Conservation (phyloP, 495 filamentous ascomycete species). For the Trichoderma erinaceum region DNA sequence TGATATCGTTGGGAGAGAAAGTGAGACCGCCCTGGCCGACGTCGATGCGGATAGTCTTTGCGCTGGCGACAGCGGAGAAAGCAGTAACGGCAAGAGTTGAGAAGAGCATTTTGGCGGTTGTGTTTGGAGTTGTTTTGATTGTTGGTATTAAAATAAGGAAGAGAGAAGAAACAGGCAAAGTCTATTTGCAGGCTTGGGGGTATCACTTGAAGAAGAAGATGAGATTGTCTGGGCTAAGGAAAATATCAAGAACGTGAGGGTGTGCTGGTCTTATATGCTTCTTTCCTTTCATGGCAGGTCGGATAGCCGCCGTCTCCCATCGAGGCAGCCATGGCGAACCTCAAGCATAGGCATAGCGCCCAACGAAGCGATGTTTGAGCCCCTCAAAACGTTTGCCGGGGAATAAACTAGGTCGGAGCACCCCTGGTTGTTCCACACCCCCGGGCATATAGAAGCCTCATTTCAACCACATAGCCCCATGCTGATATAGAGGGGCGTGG, state of each 20-base stretch:
- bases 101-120: slow-evolving; percentile 6
- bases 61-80: slow-evolving; percentile 20
- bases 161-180: neutral
- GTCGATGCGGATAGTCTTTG: slow-evolving; percentile 23
- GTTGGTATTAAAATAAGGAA: neutral
- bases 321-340: neutral
- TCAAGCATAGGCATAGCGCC: neutral
- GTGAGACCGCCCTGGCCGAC: slow-evolving; percentile 37
- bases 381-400: neutral
- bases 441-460: neutral
- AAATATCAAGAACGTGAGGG: neutral
- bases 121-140: neutral
- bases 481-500: neutral
- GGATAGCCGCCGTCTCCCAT: neutral
- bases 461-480: neutral
- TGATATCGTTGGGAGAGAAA: slow-evolving; percentile 43
- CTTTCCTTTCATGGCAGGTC: neutral
- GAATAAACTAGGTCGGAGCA: neutral
- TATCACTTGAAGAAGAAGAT: neutral
- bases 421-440: neutral
- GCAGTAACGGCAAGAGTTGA: slow-evolving; percentile 18
- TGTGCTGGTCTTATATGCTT: slow-evolving; percentile 9
- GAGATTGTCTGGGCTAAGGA: neutral
- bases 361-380: neutral
- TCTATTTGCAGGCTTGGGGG: neutral